These are phyloP conservation scores for Starmerella sirachaensis DNA, from an alignment of 805 yeast genomes.

Conservation along the genomic window DNA sequence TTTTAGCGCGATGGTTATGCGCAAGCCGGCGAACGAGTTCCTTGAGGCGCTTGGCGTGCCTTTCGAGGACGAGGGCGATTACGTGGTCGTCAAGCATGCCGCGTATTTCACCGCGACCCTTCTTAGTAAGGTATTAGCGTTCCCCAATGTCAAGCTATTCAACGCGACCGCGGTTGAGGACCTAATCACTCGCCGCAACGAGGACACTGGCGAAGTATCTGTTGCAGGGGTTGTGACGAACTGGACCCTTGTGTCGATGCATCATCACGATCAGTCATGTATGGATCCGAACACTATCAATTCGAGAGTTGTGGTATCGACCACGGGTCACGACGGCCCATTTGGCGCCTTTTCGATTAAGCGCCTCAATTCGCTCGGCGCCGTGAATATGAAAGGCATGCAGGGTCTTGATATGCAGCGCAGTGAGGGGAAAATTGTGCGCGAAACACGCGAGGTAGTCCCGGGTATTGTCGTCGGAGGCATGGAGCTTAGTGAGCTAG, in stretches of 20 bases:
- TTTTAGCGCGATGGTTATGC: constrained; percentile 65
- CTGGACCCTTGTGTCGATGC: constrained; percentile 68
- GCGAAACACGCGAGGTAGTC: constrained; percentile 50
- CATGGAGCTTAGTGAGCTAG: constrained; percentile 69
- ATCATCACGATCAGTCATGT: constrained; percentile 65
- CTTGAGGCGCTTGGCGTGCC: constrained; percentile 51
- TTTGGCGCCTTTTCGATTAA: constrained; percentile 71
- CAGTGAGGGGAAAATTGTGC: constrained; percentile 67
- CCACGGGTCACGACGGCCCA: constrained; percentile 76
- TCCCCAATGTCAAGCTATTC: constrained; percentile 66
- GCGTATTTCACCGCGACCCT: constrained; percentile 64
- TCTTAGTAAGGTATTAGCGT: constrained; percentile 52
- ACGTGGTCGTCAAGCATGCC: constrained; percentile 70
- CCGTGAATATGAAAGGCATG: constrained; percentile 51
- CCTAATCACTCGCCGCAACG: constrained; percentile 57
- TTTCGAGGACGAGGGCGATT: constrained; percentile 70
- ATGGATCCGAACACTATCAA: constrained; percentile 77
- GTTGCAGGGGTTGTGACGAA: constrained; percentile 74
- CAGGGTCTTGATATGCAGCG: constrained; percentile 68
- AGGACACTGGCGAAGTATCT: constrained; percentile 42
- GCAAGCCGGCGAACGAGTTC: constrained; percentile 67
- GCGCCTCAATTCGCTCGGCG: constrained; percentile 45
- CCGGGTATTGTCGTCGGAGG: constrained; percentile 60
- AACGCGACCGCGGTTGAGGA: constrained; percentile 76
- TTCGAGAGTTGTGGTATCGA: constrained; percentile 48